Percentiles rank a stretch among this genome's conserved stretches.
Conservation (phyloP, 352 stramenopile species). For the Phytophthora sp. region DNA sequence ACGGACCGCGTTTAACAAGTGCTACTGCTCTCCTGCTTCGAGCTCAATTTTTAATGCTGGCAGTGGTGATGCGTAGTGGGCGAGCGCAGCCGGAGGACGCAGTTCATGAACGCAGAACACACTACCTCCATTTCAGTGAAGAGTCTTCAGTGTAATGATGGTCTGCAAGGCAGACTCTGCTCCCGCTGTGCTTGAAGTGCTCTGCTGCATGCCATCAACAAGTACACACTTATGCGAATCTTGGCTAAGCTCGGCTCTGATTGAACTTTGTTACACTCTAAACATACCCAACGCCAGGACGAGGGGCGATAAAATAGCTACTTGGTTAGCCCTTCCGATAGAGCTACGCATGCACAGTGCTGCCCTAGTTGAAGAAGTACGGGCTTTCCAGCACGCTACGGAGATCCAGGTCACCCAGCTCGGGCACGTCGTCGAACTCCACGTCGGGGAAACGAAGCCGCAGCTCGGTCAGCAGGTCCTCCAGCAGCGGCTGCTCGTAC, state of each 20-base stretch:
- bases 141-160: too few relatives aligned
- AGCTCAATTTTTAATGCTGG: too few relatives aligned
- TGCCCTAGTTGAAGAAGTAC: constrained; percentile 99
- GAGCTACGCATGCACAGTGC: not conserved
- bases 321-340: constrained; percentile 5
- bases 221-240: not conserved
- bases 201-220: not conserved
- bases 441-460: constrained; percentile 95
- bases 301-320: constrained; percentile 39
- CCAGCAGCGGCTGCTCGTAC: constrained; percentile 96
- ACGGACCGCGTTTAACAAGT: not conserved
- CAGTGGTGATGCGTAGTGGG: too few relatives aligned
- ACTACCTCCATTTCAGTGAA: too few relatives aligned
- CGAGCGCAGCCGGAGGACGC: too few relatives aligned
- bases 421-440: constrained; percentile 94
- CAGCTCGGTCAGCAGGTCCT: constrained; percentile 94
- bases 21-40: not conserved
- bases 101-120: too few relatives aligned
- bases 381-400: constrained; percentile 93
- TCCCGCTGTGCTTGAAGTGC: too few relatives aligned
- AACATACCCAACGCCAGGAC: constrained; percentile 9
- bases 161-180: too few relatives aligned
- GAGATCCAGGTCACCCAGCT: constrained; percentile 94
- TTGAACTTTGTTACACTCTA: constrained; percentile 49
- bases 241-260: constrained; percentile 25